Conservation (phyloP, 2,329 filamentous ascomycete genomes). For the Scortechinia acanthostroma region DNA sequence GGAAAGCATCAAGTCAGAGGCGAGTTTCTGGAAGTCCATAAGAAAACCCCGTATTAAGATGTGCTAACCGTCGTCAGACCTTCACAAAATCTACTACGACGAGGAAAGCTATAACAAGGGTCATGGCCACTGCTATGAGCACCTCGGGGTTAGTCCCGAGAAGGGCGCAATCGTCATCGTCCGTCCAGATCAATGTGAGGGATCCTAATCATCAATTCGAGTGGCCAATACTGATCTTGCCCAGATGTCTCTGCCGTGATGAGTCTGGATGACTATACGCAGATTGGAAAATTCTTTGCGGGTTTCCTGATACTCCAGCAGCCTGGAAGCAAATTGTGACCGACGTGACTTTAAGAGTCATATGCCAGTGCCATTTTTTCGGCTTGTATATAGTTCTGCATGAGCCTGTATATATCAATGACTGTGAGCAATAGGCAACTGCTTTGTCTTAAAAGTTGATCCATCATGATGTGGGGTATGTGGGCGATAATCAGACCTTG, state of each 20-base stretch:
- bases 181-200: conserved; percentile 55
- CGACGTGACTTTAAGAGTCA: no score
- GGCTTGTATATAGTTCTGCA: no score
- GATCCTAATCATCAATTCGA: conserved; percentile 3
- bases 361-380: no score
- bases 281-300: conserved; percentile 9
- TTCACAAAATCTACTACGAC: conserved; percentile 50
- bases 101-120: conserved; percentile 44
- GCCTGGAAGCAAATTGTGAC: no score
- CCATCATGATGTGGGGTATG: no score
- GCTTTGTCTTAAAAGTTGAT: no score
- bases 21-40: conserved; percentile 24
- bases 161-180: conserved; percentile 41
- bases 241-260: conserved; percentile 25
- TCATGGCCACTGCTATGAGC: conserved; percentile 47
- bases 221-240: conserved; percentile 3
- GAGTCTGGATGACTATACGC: conserved; percentile 20
- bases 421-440: no score
- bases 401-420: no score
- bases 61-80: conserved; percentile 24
- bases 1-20: conserved; percentile 42
- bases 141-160: conserved; percentile 38
- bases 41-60: no score
- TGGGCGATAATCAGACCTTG: no score
- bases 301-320: neutral